These are phyloP conservation scores for Populus hybrid DNA, from an alignment of 441 rosid genomes.

Conservation along the genomic window DNA sequence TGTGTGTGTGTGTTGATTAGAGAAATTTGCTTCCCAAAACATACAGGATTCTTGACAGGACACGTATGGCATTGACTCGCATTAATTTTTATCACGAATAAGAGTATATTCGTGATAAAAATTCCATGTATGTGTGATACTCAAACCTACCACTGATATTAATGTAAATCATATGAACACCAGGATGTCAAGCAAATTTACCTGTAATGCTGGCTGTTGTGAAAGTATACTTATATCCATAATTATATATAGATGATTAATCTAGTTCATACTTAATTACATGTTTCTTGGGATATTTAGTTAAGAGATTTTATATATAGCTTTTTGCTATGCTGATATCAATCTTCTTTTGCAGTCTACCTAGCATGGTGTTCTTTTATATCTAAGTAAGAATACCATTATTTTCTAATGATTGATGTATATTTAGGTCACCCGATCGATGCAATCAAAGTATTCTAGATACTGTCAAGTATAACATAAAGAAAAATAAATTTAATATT, in stretches of 20 bases:
- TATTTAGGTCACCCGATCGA: no score
- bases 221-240: neutral
- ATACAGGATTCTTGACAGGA: neutral
- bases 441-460: no score
- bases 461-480: no score
- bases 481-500: no score
- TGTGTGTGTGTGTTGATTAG: neutral
- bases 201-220: neutral
- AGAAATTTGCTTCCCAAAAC: neutral
- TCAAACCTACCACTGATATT: neutral
- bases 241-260: neutral
- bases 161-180: neutral
- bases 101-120: neutral
- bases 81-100: neutral
- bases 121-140: neutral
- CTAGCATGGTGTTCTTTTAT: neutral
- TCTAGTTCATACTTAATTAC: neutral
- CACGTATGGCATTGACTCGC: conserved; percentile 15
- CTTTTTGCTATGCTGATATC: neutral
- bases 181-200: neutral
- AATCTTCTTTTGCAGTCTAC: neutral
- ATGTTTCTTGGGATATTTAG: neutral
- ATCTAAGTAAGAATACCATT: neutral
- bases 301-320: neutral
- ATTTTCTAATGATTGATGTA: no score